Evolutionary conservation across 495 filamentous ascomycete species (phyloP).

Genomic region (Xylaria intraflava): DNA sequence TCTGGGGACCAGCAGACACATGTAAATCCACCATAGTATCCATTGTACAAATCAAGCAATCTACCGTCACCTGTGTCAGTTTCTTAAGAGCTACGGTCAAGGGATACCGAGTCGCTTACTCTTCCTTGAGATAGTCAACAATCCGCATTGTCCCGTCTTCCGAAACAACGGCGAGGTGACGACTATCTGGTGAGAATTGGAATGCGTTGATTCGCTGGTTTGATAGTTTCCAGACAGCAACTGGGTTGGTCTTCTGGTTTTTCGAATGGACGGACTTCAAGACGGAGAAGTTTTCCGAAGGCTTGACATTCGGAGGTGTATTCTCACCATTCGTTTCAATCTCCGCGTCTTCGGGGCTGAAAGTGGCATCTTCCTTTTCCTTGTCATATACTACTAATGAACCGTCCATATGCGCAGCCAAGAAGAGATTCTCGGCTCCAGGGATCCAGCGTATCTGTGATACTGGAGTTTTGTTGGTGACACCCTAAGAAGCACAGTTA

Average conservation of each 20-base stretch:
- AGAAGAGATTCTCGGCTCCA: conserved; percentile 85
- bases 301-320: conserved; percentile 33
- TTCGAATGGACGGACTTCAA: conserved; percentile 85
- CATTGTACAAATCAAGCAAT: conserved; percentile 74
- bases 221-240: conserved; percentile 84
- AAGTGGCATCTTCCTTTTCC: conserved; percentile 85
- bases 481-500: conserved; percentile 47
- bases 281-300: conserved; percentile 48
- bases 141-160: conserved; percentile 87
- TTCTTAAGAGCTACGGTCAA: conserved; percentile 8
- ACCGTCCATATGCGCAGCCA: conserved; percentile 90
- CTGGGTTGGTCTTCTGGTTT: conserved; percentile 88
- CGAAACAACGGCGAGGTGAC: conserved; percentile 83
- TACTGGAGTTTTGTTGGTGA: conserved; percentile 78
- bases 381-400: conserved; percentile 96
- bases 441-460: conserved; percentile 89
- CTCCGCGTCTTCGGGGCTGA: conserved; percentile 43
- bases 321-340: conserved; percentile 33
- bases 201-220: conserved; percentile 84
- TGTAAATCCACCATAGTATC: conserved; percentile 86
- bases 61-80: conserved; percentile 33
- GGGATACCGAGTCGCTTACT: conserved; percentile 48
- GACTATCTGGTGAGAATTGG: conserved; percentile 78
- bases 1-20: conserved; percentile 98
- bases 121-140: conserved; percentile 85